Evolutionary conservation across 1,284 basidiomycete species (phyloP).

Genomic region (Ceratobasidium sp.): DNA sequence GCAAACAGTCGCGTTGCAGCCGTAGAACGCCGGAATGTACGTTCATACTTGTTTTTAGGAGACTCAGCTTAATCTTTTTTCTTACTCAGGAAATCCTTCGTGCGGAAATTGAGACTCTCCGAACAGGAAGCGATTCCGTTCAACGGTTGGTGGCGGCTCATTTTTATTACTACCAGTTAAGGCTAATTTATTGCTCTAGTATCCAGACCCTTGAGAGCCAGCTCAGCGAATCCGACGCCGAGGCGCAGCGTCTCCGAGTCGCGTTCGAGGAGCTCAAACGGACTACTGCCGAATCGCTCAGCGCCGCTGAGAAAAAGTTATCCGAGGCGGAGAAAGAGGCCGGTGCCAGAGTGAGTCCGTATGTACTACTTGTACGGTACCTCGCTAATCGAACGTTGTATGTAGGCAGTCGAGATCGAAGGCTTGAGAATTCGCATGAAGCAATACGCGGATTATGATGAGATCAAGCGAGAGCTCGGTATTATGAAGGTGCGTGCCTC

Average conservation of each 20-base stretch:
- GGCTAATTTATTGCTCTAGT: conserved; percentile 58
- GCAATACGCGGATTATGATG: conserved; percentile 89
- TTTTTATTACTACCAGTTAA: conserved; percentile 14
- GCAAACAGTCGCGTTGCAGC: conserved; percentile 92
- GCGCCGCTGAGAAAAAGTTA: conserved; percentile 12
- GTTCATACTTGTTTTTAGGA: conserved; percentile 51
- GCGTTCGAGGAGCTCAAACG: conserved; percentile 66
- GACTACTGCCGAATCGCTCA: conserved; percentile 23
- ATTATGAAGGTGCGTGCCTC: conserved; percentile 88
- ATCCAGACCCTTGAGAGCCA: conserved; percentile 80
- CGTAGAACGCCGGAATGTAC: conserved; percentile 91
- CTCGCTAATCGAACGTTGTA: not conserved
- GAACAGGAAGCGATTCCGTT: conserved; percentile 82
- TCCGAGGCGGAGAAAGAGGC: conserved; percentile 68
- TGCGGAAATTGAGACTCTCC: conserved; percentile 91
- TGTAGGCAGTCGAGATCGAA: conserved; percentile 71
- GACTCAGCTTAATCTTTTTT: conserved; percentile 4
- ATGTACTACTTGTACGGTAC: conserved; percentile 51
- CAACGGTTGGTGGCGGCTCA: conserved; percentile 69
- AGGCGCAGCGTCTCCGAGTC: conserved; percentile 76
- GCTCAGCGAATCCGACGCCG: conserved; percentile 78
- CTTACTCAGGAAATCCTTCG: conserved; percentile 84
- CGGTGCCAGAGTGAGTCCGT: conserved; percentile 65
- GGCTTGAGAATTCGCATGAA: conserved; percentile 76
- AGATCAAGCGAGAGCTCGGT: conserved; percentile 94